These are phyloP conservation scores for Myriosclerotinia duriaeana DNA, from an alignment of 2,329 filamentous ascomycete genomes.

Conservation along the genomic window DNA sequence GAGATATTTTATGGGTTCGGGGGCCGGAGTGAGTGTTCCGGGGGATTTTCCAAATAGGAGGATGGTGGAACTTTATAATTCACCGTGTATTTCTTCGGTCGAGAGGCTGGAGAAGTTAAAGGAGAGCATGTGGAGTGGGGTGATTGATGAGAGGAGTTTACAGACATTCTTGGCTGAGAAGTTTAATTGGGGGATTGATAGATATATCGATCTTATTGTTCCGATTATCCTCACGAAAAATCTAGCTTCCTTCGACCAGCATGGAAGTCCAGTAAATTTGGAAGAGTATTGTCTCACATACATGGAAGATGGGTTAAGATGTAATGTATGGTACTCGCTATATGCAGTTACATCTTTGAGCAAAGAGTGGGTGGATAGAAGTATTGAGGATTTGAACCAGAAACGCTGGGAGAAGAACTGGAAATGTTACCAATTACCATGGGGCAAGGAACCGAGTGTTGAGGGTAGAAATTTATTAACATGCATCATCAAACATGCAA, in stretches of 20 bases:
- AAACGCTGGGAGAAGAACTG: background rate
- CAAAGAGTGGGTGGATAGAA: background rate
- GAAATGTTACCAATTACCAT: constrained; percentile 9
- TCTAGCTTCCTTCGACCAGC: constrained; percentile 1
- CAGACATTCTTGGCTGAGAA: constrained; percentile 25
- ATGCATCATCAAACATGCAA: constrained; percentile 11
- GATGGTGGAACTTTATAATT: constrained; percentile 23
- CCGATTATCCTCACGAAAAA: constrained; percentile 24
- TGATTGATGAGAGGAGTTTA: constrained; percentile 20
- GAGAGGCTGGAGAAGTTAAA: constrained; percentile 8
- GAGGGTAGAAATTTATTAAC: constrained; percentile 8
- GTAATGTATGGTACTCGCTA: constrained; percentile 4
- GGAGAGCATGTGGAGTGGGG: background rate
- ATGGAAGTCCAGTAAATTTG: background rate
- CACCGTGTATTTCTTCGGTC: constrained; percentile 19
- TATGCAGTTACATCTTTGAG: background rate
- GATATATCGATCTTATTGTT: constrained; percentile 24
- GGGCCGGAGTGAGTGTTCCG: constrained; percentile 19
- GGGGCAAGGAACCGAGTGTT: background rate
- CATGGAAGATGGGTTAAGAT: background rate
- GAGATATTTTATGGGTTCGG: constrained; percentile 5
- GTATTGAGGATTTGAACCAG: background rate
- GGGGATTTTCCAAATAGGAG: constrained; percentile 21
- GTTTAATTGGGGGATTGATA: constrained; percentile 26
- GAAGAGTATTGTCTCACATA: constrained; percentile 8